These are phyloP conservation scores for Vigna angularis DNA, from an alignment of 306 rosid genomes.

Conservation along the genomic window DNA sequence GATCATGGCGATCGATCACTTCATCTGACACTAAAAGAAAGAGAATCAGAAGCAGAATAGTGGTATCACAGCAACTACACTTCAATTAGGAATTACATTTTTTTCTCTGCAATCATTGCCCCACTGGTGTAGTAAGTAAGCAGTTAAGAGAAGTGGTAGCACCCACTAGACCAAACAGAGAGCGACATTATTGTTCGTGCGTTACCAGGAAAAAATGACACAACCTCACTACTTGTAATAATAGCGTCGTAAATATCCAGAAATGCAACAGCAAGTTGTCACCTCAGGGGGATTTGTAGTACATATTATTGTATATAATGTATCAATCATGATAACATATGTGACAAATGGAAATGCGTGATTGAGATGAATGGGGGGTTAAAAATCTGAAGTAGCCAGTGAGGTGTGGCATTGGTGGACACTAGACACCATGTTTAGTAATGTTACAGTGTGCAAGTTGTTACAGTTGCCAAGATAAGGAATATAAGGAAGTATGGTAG, in stretches of 20 bases:
- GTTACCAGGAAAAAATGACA: background rate
- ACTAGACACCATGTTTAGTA: conserved; percentile 13
- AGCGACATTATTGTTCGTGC: conserved; percentile 9
- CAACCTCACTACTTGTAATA: background rate
- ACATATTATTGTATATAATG: background rate
- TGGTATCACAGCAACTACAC: conserved; percentile 24
- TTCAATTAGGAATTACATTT: conserved; percentile 13
- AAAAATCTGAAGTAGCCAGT: conserved; percentile 26
- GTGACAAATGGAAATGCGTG: background rate
- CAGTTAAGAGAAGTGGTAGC: background rate
- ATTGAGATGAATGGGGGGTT: background rate
- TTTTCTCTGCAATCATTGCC: conserved; percentile 19
- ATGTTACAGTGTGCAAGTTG: conserved; percentile 12
- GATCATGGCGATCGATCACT: background rate
- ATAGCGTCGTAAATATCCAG: conserved; percentile 11
- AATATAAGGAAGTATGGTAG: background rate
- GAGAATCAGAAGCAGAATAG: conserved; percentile 24
- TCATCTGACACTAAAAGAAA: background rate
- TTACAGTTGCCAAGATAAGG: conserved; percentile 7
- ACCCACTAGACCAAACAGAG: conserved; percentile 18
- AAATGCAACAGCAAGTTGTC: conserved; percentile 21
- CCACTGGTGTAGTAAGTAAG: conserved; percentile 18
- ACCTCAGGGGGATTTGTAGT: conserved; percentile 34
- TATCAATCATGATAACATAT: background rate
- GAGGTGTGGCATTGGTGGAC: conserved; percentile 28